Percentiles rank a stretch among this genome's conserved stretches.
Conservation (phyloP, 305 asterid genomes). For the Nicotiana rustica region DNA sequence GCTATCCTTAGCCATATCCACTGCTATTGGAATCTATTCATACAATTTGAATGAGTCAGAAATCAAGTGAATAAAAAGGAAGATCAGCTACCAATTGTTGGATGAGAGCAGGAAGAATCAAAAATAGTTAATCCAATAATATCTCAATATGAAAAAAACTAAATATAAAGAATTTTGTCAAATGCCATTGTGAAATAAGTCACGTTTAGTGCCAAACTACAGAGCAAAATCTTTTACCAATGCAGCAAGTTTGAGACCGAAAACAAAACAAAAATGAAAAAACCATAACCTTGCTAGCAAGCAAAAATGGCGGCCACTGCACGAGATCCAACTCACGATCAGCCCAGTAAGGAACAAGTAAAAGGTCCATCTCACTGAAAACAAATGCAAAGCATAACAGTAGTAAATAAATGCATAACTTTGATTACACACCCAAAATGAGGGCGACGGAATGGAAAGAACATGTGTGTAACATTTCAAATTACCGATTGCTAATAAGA, state of each 20-base stretch:
- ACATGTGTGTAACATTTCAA: constrained; percentile 21
- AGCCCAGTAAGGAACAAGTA: constrained; percentile 99
- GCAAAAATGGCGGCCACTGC: constrained; percentile 99
- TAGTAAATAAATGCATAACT: constrained; percentile 24
- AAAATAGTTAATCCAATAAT: neutral
- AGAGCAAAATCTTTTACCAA: neutral
- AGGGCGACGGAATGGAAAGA: neutral
- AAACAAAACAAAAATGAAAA: neutral
- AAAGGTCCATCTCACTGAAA: constrained; percentile 94
- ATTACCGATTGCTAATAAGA: constrained; percentile 88
- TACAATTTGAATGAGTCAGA: constrained; percentile 26
- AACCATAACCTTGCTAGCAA: constrained; percentile 85
- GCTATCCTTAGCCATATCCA: constrained; percentile 99
- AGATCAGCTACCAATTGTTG: constrained; percentile 24
- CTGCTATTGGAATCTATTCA: constrained; percentile 92
- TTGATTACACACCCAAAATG: neutral
- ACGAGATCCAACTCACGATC: constrained; percentile 92
- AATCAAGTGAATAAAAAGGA: constrained; percentile 9
- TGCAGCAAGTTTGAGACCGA: neutral
- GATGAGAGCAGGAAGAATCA: neutral
- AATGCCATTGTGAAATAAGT: neutral
- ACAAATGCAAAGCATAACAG: constrained; percentile 39
- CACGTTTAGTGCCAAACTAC: neutral
- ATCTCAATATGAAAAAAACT: neutral
- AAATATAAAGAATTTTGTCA: neutral